Evolutionary conservation across 257 asterid species (phyloP).

Genomic region (Solanum piurae): DNA sequence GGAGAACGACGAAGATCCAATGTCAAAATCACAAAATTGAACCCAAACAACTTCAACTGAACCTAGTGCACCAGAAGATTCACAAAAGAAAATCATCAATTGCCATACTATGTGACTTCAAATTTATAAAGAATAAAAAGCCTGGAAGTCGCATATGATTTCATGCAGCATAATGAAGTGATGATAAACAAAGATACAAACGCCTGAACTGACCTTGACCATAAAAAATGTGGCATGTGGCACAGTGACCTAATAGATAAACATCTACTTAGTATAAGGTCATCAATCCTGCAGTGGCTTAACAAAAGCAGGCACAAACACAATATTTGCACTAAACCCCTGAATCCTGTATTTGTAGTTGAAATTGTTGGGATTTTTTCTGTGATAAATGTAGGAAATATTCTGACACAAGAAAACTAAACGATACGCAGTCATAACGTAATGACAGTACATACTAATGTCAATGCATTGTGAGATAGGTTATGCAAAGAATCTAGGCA

Average conservation of each 20-base stretch:
- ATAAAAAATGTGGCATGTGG: not conserved
- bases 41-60: not conserved
- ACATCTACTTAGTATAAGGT: not conserved
- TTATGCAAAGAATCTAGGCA: not conserved
- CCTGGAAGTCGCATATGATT: not conserved
- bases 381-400: not conserved
- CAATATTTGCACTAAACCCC: not conserved
- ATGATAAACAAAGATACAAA: not conserved
- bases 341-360: not conserved
- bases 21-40: not conserved
- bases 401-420: not conserved
- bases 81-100: not conserved
- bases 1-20: not conserved
- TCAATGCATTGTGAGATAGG: not conserved
- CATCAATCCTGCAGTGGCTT: not conserved
- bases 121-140: not conserved
- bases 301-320: not conserved
- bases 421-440: not conserved
- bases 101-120: not conserved
- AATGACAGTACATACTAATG: not conserved
- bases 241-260: not conserved
- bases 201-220: not conserved
- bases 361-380: not conserved
- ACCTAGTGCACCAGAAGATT: not conserved
- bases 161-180: not conserved